phyloP scores from a whole-genome alignment of 176 grass and related monocot genomes.

The Aegilops longissima region DNA sequence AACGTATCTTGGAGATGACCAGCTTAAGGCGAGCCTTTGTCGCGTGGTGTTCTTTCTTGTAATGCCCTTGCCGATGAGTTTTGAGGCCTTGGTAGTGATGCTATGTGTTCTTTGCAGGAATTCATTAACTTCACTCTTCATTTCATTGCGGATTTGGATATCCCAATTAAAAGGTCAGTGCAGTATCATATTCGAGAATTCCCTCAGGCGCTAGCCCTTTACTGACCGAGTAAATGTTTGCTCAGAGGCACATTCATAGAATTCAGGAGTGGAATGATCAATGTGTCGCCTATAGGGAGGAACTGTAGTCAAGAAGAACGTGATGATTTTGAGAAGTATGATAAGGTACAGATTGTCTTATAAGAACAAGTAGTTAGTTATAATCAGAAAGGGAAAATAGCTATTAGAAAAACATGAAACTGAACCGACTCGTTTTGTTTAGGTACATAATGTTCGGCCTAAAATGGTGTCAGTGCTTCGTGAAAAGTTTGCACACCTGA shows the following conservation, averaged over 20 bases:
- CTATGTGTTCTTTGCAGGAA: slow-evolving; percentile 41
- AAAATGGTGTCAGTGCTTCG: slow-evolving; percentile 83
- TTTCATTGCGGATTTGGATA: slow-evolving; percentile 80
- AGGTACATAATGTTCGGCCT: slow-evolving; percentile 77
- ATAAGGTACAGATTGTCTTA: slow-evolving; percentile 54
- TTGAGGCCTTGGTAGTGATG: not conserved
- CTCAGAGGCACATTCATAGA: slow-evolving; percentile 86
- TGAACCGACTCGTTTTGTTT: slow-evolving; percentile 9
- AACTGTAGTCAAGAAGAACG: slow-evolving; percentile 97
- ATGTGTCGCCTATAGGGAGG: slow-evolving; percentile 84
- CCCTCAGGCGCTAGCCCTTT: not conserved
- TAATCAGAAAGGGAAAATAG: not conserved
- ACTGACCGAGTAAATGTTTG: slow-evolving; percentile 25
- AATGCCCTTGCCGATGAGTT: not conserved
- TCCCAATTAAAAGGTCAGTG: slow-evolving; percentile 83
- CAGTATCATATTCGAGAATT: not conserved
- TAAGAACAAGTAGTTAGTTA: not conserved
- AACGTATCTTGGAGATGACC: slow-evolving; percentile 67
- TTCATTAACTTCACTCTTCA: slow-evolving; percentile 92
- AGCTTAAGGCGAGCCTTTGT: slow-evolving; percentile 61
- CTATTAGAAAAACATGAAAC: not conserved
- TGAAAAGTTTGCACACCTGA: slow-evolving; percentile 55
- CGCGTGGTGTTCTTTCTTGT: not conserved
- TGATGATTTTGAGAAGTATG: slow-evolving; percentile 82
- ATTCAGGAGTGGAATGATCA: slow-evolving; percentile 85